These are phyloP conservation scores for Lichtheimia hyalospora DNA, from an alignment of 371 early-diverging fungal genomes.

Conservation along the genomic window DNA sequence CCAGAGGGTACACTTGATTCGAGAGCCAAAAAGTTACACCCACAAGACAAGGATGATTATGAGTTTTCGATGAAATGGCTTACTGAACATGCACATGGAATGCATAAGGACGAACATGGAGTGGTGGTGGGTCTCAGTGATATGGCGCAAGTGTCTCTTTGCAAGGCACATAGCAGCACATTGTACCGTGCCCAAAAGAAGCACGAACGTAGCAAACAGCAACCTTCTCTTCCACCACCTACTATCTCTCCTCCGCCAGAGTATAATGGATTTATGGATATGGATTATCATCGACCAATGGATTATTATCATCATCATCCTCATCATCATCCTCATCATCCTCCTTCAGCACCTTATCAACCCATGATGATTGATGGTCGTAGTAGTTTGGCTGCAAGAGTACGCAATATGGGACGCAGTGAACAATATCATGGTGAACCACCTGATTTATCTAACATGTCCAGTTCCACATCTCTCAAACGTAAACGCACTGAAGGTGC, in stretches of 20 bases:
- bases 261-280: constrained; percentile 5
- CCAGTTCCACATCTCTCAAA: constrained; percentile 34
- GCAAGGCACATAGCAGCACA: constrained; percentile 54
- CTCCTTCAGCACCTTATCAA: constrained; percentile 9
- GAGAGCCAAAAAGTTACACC: constrained; percentile 44
- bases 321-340: constrained; percentile 5
- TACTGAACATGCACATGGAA: constrained; percentile 38
- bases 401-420: constrained; percentile 28
- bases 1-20: constrained; percentile 48
- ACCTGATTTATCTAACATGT: constrained; percentile 33
- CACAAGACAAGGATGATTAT: constrained; percentile 44
- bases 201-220: constrained; percentile 32
- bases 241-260: constrained; percentile 6
- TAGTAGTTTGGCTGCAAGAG: constrained; percentile 39
- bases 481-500: constrained; percentile 23
- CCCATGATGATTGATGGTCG: constrained; percentile 7
- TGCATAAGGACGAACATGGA: constrained; percentile 36
- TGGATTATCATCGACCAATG: constrained; percentile 11
- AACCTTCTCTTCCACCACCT: constrained; percentile 44
- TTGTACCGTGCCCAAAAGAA: constrained; percentile 53
- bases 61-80: constrained; percentile 49
- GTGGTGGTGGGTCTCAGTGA: constrained; percentile 31
- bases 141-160: constrained; percentile 46
- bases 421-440: constrained; percentile 15
- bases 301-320: constrained; percentile 17